Evolutionary conservation across 352 stramenopile species (phyloP).

Genomic region (Bremia lactucae): DNA sequence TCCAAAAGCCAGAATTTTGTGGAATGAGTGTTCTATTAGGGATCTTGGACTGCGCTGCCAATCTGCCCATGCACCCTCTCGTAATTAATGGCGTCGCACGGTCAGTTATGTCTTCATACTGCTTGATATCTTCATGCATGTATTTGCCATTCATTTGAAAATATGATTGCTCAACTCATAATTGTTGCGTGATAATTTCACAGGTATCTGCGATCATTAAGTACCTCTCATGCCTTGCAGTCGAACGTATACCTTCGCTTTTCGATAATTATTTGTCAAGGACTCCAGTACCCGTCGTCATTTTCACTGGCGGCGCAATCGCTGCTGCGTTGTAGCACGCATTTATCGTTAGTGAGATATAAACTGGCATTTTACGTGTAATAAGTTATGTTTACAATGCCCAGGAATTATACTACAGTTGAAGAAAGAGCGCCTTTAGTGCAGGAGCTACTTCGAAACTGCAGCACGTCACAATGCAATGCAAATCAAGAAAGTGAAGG

Average conservation of each 20-base stretch:
- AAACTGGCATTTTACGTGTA: not conserved
- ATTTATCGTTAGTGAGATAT: conserved; percentile 30
- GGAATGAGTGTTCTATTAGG: conserved; percentile 46
- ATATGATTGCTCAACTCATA: not conserved
- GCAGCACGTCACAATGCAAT: conserved; percentile 7
- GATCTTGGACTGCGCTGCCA: conserved; percentile 29
- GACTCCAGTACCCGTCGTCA: conserved; percentile 36
- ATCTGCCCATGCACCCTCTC: conserved; percentile 48
- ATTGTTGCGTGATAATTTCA: not conserved
- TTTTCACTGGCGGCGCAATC: conserved; percentile 34
- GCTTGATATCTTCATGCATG: not conserved
- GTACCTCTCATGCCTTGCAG: conserved; percentile 40
- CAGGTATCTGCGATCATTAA: conserved; percentile 60
- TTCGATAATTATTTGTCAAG: conserved; percentile 33
- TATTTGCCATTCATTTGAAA: not conserved
- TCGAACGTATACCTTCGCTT: conserved; percentile 32
- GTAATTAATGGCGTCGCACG: conserved; percentile 43
- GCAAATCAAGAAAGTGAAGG: conserved; percentile 18
- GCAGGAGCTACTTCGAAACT: conserved; percentile 19
- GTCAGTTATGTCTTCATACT: conserved; percentile 12
- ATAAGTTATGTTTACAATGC: conserved; percentile 1
- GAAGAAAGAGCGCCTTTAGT: conserved; percentile 38
- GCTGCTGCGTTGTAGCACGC: conserved; percentile 37
- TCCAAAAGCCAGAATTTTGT: conserved; percentile 20
- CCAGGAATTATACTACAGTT: conserved; percentile 52